Evolutionary conservation across 2,329 filamentous ascomycete genomes (phyloP), one percentile per base, ranked within the genome.

Genomic region (Tolypocladium album): DNA sequence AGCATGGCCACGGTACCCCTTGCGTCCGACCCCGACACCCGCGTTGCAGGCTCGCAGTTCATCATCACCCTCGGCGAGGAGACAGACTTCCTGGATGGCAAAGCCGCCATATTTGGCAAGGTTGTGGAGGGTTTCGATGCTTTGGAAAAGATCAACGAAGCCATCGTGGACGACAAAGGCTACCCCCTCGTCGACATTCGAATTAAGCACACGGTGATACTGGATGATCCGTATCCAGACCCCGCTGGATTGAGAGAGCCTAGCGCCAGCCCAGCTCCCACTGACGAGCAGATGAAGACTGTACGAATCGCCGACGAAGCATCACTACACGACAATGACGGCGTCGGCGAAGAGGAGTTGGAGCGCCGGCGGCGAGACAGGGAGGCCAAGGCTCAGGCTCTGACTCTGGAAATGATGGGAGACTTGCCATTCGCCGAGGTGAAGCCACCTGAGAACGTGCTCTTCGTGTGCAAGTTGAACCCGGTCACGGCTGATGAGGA

Each of bases 401-500:
- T 99, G 68, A 97, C 93, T 1, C 81, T 99, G 56, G 94, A 99
- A 76, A 95, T 99, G 87, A 94, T 99, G 75, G 94, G 94, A 52
- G 94, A 99, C 72, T 78, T 99, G 61, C 94, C 94, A 5, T 99
- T 97, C 73, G 94, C 94, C 61, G 94, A 99, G 75, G 92, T 99
- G 67, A 95, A 93, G 68, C 94, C 94, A 5, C 94, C 94, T 0
- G 94, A 99, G 76, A 97, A 99, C 72, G 87, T 99, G 17, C 81
- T 99, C 2, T 99, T 99, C 71, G 92, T 99, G 52, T 99, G 94
- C 87, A 99, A 99, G 73, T 81, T 99, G 52, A 99, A 99, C 68
- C 94, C 94, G 0, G 92, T 99, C 55, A 99, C 94, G 12, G 89
- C 90, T 69, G 93, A 97, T 69, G 89, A 96, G 69, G 94, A 99